Evolutionary conservation across 768 basidiomycete genomes (phyloP).

Genomic region (Termitomyces sp.): DNA sequence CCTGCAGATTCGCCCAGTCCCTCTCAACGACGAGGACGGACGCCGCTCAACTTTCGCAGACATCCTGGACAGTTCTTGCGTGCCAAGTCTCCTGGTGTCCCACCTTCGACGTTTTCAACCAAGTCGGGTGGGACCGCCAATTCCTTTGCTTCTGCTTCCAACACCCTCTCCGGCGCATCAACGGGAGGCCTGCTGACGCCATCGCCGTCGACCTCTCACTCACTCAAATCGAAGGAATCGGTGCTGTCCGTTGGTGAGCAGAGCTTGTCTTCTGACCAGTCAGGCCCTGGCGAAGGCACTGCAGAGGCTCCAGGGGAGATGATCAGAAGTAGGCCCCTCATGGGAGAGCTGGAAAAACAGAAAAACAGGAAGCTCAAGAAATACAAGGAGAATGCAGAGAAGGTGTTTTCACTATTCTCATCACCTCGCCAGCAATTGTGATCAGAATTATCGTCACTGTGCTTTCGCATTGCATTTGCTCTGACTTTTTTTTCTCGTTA

Average conservation of each 20-base stretch:
- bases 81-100: constrained; percentile 54
- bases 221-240: constrained; percentile 78
- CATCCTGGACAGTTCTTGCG: constrained; percentile 68
- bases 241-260: constrained; percentile 67
- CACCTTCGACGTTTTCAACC: constrained; percentile 36
- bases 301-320: constrained; percentile 14
- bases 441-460: constrained; percentile 1
- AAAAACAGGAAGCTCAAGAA: constrained; percentile 78
- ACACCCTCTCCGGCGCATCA: constrained; percentile 38
- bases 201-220: constrained; percentile 63
- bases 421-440: constrained; percentile 51
- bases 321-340: constrained; percentile 19
- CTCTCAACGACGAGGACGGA: constrained; percentile 62
- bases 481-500: constrained; percentile 4
- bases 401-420: constrained; percentile 77
- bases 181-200: constrained; percentile 55
- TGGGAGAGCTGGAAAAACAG: constrained; percentile 49
- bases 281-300: constrained; percentile 44
- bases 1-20: constrained; percentile 41
- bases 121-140: constrained; percentile 34
- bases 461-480: constrained; percentile 4
- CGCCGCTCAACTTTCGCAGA: constrained; percentile 65
- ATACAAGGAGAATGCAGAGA: constrained; percentile 86
- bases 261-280: constrained; percentile 70
- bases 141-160: constrained; percentile 39